phyloP scores from a whole-genome alignment of 768 basidiomycete species.

The Lentinula lateritia region DNA sequence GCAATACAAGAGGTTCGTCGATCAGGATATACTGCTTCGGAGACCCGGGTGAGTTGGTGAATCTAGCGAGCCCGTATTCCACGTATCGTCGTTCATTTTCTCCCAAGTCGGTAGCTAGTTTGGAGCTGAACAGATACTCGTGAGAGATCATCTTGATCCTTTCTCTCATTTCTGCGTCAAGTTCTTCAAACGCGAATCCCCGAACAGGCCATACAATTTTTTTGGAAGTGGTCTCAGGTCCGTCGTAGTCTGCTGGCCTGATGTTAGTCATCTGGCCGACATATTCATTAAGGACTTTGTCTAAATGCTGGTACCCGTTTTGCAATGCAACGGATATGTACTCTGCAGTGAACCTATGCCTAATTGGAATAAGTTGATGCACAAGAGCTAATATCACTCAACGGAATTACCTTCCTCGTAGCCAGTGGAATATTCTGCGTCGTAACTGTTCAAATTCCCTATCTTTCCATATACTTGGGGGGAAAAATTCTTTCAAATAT shows the following conservation, averaged over 20 bases:
- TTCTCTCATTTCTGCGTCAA: neutral
- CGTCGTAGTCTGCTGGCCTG: too few species aligned
- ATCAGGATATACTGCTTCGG: too few species aligned
- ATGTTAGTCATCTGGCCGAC: too few species aligned
- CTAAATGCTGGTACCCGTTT: neutral
- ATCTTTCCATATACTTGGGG: neutral
- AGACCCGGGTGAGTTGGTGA: too few species aligned
- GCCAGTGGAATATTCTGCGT: neutral
- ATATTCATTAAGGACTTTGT: too few species aligned
- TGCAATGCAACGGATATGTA: neutral
- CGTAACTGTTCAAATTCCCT: neutral
- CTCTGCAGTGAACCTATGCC: neutral
- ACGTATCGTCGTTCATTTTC: neutral
- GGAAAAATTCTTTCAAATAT: neutral
- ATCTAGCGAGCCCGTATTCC: neutral
- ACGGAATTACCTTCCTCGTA: conserved; percentile 1
- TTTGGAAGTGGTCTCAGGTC: too few species aligned
- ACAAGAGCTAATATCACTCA: too few species aligned
- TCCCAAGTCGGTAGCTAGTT: neutral
- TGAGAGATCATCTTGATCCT: neutral
- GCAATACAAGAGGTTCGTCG: neutral
- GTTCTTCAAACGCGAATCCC: neutral
- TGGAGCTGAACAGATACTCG: neutral
- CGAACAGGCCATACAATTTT: too few species aligned
- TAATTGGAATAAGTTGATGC: too few species aligned